Evolutionary conservation across 371 early-diverging fungal genomes (phyloP), one percentile per base, ranked within the genome.

Genomic region (Mucor indicus): DNA sequence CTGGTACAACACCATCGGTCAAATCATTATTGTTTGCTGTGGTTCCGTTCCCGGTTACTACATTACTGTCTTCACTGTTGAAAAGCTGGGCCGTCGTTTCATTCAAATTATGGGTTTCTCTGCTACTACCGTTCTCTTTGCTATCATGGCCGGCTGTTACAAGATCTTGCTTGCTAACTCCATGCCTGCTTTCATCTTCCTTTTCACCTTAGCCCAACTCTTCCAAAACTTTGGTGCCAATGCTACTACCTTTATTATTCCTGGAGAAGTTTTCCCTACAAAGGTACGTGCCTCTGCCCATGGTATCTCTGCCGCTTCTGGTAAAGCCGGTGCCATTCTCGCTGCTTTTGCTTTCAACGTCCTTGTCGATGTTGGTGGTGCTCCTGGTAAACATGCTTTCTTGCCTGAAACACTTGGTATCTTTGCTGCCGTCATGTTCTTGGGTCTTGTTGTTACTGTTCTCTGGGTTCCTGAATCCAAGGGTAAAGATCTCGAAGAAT

Each of bases 191-290:
- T 91, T 92, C 65, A 75, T 91, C 38, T 69, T 76, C 37, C 47
- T 92, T 46, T 90, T 84, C 67, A 85, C 87, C 15, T 64, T 87
- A 27, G 86, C 87, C 10, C 89, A 91, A 63, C 44, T 78, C n/a
- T 90, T 92, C 79, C 84, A 83, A 73, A 87, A 93, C 80, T 93
- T 92, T 72, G 94, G 94, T 38, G 91, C 96, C 62, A 93, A 93
- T 77, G 62, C 86, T 35, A 93, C 93, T 25, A 92, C 93, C 22
- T 93, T 95, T 43, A 85, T 95, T 47, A 75, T 90, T 53, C 93
- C 96, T 17, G 86, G 89, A 60, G 96, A 95, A 67, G 83, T 87
- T 5, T 95, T 92, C 81, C 93, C 95, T 15, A 93, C 93, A 13
- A 83, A 86, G 48, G 89, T 84, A 48, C 85, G 93, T 47, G 84